Conservation (phyloP, 768 basidiomycete species). For the Amanita exitialis region DNA sequence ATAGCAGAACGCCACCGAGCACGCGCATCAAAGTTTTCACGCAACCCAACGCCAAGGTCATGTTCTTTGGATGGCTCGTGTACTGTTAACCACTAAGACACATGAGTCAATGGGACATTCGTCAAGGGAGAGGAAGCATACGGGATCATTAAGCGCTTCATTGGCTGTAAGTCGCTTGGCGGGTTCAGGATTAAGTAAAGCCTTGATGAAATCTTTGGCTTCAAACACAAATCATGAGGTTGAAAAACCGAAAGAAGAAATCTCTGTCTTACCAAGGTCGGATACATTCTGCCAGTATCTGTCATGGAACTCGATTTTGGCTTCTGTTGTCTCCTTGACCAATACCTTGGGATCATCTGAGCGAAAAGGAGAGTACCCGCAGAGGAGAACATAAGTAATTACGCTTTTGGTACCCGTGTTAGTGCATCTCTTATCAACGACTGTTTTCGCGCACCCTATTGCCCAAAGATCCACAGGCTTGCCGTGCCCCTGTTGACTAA, state of each 20-base stretch:
- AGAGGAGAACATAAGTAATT: conserved; percentile 90
- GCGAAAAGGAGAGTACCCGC: conserved; percentile 93
- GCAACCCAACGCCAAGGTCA: conserved; percentile 64
- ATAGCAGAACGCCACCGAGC: conserved; percentile 72
- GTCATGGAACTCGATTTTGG: conserved; percentile 85
- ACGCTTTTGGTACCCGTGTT: conserved; percentile 39
- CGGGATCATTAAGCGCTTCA: conserved; percentile 49
- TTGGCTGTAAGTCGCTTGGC: conserved; percentile 59
- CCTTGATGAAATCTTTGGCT: conserved; percentile 82
- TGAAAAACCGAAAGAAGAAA: neutral
- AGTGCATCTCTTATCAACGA: neutral
- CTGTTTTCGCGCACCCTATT: conserved; percentile 49
- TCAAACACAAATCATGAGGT: neutral
- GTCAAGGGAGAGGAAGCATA: neutral
- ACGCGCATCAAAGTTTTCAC: conserved; percentile 73
- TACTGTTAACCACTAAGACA: conserved; percentile 24
- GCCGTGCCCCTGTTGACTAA: conserved; percentile 75
- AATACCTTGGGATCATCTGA: conserved; percentile 70
- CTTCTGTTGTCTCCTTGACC: conserved; percentile 75
- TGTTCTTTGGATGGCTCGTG: conserved; percentile 58
- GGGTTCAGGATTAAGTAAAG: conserved; percentile 65
- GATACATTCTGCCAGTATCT: conserved; percentile 92
- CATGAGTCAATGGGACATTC: neutral
- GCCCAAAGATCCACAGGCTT: conserved; percentile 94
- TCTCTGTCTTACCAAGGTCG: conserved; percentile 42